phyloP scores from a whole-genome alignment of 208 protist genomes.

The Acanthamoeba lenticulata region DNA sequence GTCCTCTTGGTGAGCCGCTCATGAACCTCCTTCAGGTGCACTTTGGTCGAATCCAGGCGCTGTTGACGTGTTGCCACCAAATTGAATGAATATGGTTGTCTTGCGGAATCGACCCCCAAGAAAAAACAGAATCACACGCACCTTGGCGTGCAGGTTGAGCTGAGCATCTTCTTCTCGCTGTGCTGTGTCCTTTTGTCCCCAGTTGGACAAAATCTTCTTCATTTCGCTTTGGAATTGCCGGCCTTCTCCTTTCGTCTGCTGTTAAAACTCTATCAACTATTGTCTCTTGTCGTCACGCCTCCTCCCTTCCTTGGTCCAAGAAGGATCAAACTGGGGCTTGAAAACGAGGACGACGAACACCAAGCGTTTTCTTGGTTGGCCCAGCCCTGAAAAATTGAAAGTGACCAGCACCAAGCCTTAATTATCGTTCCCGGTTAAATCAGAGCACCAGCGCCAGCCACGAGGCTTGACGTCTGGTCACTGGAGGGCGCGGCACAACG shows the following conservation, averaged over 20 bases:
- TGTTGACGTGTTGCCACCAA: background rate
- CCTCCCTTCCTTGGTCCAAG: no score
- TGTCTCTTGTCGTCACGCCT: no score
- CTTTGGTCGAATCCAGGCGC: background rate
- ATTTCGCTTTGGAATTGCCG: background rate
- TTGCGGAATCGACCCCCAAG: background rate
- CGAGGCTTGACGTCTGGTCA: no score
- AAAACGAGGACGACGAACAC: no score
- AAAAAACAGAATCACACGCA: background rate
- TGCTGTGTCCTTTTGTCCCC: background rate
- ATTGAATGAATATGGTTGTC: background rate
- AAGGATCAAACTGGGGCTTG: no score
- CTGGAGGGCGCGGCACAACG: background rate
- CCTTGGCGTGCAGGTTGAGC: constrained; percentile 7
- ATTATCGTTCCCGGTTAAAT: background rate
- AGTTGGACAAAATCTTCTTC: background rate
- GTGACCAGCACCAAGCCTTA: no score
- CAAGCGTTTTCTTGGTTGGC: no score
- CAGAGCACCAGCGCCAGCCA: background rate
- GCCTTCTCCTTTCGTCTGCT: no score
- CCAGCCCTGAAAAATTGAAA: no score
- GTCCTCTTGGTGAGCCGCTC: background rate
- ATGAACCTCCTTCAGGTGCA: background rate
- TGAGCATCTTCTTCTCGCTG: background rate
- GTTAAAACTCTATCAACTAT: no score